These are phyloP conservation scores for Parascedosporium putredinis DNA, from an alignment of 2,329 filamentous ascomycete genomes.

Conservation along the genomic window DNA sequence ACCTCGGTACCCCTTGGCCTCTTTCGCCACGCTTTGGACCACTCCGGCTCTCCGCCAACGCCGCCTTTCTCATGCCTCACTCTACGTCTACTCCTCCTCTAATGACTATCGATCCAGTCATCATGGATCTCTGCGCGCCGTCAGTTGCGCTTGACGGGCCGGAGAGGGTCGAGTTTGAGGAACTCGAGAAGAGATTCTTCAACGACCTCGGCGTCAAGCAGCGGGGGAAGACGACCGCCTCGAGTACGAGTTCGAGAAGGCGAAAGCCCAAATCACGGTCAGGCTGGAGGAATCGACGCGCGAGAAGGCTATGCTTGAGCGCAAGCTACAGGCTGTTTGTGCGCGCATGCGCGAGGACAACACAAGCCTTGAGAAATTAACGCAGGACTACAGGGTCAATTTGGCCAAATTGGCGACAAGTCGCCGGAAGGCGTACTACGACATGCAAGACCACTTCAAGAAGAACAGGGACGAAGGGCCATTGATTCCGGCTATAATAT, in stretches of 20 bases:
- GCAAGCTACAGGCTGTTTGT: neutral
- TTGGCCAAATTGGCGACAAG: neutral
- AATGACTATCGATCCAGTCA: neutral
- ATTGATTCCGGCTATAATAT: neutral
- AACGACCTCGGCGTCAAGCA: neutral
- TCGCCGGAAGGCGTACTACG: constrained; percentile 3
- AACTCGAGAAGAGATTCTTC: constrained; percentile 5
- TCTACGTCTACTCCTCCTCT: neutral
- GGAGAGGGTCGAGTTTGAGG: constrained; percentile 2
- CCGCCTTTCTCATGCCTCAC: neutral
- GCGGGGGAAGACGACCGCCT: constrained; percentile 1
- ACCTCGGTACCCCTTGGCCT: no score
- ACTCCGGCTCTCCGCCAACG: no score
- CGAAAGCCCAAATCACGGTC: constrained; percentile 1
- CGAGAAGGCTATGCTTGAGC: neutral
- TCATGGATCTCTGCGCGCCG: neutral
- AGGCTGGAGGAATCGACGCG: neutral
- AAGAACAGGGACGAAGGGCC: constrained; percentile 1
- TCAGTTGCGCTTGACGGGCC: neutral
- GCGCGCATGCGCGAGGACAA: neutral
- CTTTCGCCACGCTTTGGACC: no score
- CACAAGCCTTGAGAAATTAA: neutral
- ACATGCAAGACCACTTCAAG: constrained; percentile 6
- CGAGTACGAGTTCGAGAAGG: constrained; percentile 1
- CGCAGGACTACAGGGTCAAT: neutral